Evolutionary conservation across 2,329 filamentous ascomycete genomes (phyloP).

Genomic region (Colletotrichum simmondsii): DNA sequence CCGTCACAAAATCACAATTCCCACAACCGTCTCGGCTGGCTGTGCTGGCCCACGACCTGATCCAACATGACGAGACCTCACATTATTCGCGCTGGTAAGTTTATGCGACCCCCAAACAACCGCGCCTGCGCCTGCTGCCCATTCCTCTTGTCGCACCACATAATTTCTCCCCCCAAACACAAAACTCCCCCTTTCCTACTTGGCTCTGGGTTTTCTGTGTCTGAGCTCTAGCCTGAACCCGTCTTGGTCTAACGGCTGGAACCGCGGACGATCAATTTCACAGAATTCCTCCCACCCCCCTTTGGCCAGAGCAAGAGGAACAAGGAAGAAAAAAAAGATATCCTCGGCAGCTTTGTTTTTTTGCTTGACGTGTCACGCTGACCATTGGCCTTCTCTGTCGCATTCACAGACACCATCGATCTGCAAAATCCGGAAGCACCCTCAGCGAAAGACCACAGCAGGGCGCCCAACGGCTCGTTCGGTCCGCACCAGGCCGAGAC

Average conservation of each 20-base stretch:
- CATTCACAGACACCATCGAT: slow-evolving; percentile 84
- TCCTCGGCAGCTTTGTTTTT: neutral
- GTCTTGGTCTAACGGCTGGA: slow-evolving; percentile 31
- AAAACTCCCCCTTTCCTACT: slow-evolving; percentile 24
- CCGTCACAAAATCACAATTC: slow-evolving; percentile 20
- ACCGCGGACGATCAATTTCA: slow-evolving; percentile 32
- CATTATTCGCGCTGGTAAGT: slow-evolving; percentile 70
- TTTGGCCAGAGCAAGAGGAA: slow-evolving; percentile 8
- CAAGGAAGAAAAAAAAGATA: neutral
- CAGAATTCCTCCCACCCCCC: slow-evolving; percentile 21
- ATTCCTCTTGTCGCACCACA: slow-evolving; percentile 31
- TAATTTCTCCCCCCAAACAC: slow-evolving; percentile 25
- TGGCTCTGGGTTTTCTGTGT: slow-evolving; percentile 22
- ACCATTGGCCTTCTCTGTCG: slow-evolving; percentile 20
- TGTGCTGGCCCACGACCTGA: slow-evolving; percentile 27
- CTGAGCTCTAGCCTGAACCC: slow-evolving; percentile 34
- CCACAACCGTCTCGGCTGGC: slow-evolving; percentile 21
- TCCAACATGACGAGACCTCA: slow-evolving; percentile 68
- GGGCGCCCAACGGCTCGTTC: slow-evolving; percentile 49
- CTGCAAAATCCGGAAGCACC: slow-evolving; percentile 86
- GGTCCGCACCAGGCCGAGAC: slow-evolving; percentile 89
- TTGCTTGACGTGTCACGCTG: slow-evolving; percentile 29
- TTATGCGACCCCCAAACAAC: slow-evolving; percentile 34
- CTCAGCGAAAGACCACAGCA: slow-evolving; percentile 84
- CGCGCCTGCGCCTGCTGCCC: slow-evolving; percentile 27